Base-by-base conservation (phyloP, 495 filamentous ascomycete species). In the Penicillium robsamsonii region DNA sequence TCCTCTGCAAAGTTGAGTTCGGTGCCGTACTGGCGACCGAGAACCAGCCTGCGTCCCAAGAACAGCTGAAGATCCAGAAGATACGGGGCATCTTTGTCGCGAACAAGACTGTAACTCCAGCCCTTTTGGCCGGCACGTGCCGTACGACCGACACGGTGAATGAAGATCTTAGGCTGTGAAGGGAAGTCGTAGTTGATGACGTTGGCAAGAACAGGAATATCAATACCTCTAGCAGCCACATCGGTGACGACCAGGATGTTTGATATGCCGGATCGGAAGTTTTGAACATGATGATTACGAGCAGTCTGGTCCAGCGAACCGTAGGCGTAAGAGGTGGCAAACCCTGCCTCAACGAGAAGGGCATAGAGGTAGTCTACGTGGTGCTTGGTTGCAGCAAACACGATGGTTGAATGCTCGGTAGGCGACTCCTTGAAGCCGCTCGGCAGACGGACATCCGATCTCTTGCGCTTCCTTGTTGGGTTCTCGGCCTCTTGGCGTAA, bases 121-220 rank as follows among this genome's bases (percentile, higher is more conserved):
- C 94, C 94, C 48, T 84, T 83, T 56, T 87, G 87, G 8, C 95
- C 95, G 42, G 94, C 94, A 80, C 94, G 83, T 24, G 94, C 94
- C 12, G 94, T 97, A 68, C 94, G 84, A 58, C 94, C 94, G 27
- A 99, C 95, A 63, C 94, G 87, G 70, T 99, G 94, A 55, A 99
- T 87, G 62, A 93, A 97, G 17, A 97, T 84, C 70, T 99, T 99
- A 24, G 94, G 92, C 63, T 97, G 93, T 5, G 93, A 87, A 4
- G 94, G 94, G 65, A 99, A 97, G 59, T 97, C 91, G 76, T 95
- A 99, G 76, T 99, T 97, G 75, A 99, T 94, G 49, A 97, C 94
- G 66, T 99, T 97, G 40, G 91, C 92, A 11, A 99, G 84, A 31
- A 96, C 79, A 0, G 94, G 94, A 58, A 97, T 96, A 85, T 99